Conservation (phyloP, 2,329 filamentous ascomycete species). For the Penicillium sp. region DNA sequence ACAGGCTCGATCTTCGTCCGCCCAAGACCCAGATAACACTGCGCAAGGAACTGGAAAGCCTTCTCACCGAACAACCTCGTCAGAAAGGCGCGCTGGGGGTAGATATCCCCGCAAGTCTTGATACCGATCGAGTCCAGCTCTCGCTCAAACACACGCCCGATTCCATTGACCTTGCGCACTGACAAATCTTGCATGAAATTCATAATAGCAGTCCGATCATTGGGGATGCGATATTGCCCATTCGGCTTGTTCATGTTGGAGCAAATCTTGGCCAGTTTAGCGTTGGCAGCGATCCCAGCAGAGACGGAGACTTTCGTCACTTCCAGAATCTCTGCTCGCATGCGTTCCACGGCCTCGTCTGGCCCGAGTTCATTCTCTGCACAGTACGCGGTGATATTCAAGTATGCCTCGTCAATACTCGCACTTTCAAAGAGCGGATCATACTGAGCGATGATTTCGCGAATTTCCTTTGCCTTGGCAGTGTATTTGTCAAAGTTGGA, state of each 20-base stretch:
- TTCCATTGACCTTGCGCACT: slow-evolving; percentile 85
- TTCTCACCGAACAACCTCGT: slow-evolving; percentile 83
- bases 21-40: slow-evolving; percentile 79
- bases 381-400: slow-evolving; percentile 91
- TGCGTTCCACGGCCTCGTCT: slow-evolving; percentile 67
- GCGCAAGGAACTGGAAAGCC: slow-evolving; percentile 76
- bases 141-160: slow-evolving; percentile 89
- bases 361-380: slow-evolving; percentile 60
- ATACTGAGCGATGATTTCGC: slow-evolving; percentile 75
- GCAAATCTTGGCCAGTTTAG: slow-evolving; percentile 89
- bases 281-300: slow-evolving; percentile 88
- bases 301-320: slow-evolving; percentile 81
- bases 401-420: slow-evolving; percentile 91
- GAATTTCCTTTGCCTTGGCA: slow-evolving; percentile 81
- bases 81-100: slow-evolving; percentile 65
- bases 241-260: slow-evolving; percentile 97
- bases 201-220: slow-evolving; percentile 69
- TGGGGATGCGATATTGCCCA: slow-evolving; percentile 74
- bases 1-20: slow-evolving; percentile 78
- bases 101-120: slow-evolving; percentile 83
- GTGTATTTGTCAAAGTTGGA: slow-evolving; percentile 88
- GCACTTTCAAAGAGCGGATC: slow-evolving; percentile 88
- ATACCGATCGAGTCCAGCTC: slow-evolving; percentile 84
- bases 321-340: slow-evolving; percentile 70
- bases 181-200: slow-evolving; percentile 77